These are phyloP conservation scores for Salvia hispanica DNA, from an alignment of 257 asterid genomes.

Conservation along the genomic window DNA sequence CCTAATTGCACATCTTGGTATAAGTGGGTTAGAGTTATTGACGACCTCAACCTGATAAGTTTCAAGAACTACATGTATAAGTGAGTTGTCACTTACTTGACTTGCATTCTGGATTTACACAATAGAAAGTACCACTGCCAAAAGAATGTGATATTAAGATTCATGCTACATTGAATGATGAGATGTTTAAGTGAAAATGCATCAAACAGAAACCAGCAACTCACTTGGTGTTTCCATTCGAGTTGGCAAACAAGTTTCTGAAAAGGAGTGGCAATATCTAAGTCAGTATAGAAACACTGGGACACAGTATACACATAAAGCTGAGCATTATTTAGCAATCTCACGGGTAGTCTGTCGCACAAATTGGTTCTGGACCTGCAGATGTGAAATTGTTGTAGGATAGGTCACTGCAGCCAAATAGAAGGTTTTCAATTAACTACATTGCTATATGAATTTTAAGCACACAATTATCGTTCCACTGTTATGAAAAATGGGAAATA, in stretches of 20 bases:
- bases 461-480: constrained; percentile 2
- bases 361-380: constrained; percentile 28
- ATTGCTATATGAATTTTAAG: background rate
- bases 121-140: constrained; percentile 41
- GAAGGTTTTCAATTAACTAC: background rate
- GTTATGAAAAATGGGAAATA: background rate
- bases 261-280: constrained; percentile 7
- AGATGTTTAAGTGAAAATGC: background rate
- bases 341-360: constrained; percentile 45
- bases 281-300: background rate
- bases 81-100: background rate
- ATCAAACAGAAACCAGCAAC: constrained; percentile 25
- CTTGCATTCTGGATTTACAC: background rate
- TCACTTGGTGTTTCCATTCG: constrained; percentile 50
- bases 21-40: background rate
- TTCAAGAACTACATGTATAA: background rate
- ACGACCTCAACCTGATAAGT: background rate
- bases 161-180: too few species aligned
- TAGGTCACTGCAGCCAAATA: constrained; percentile 51
- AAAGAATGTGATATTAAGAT: constrained; percentile 16
- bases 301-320: background rate
- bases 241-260: constrained; percentile 70
- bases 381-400: constrained; percentile 62
- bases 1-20: background rate
- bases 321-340: constrained; percentile 23